These are phyloP conservation scores for Starmera dryadoides DNA, from an alignment of 805 yeast genomes.

Conservation along the genomic window DNA sequence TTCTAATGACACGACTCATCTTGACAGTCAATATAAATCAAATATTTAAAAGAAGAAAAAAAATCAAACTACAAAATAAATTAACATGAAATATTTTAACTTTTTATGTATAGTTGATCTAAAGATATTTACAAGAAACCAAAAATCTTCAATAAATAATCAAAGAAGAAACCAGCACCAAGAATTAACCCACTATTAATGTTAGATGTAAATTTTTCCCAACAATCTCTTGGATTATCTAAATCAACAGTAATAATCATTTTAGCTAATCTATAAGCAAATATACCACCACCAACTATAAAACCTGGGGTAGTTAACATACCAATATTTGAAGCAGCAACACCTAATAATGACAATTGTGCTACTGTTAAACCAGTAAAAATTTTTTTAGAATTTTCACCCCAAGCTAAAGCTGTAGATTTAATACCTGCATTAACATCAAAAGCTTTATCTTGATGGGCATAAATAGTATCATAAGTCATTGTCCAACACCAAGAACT, in stretches of 20 bases:
- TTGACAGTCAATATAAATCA: too few species aligned
- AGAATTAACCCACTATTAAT: slow-evolving; percentile 68
- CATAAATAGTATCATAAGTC: slow-evolving; percentile 93
- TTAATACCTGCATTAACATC: slow-evolving; percentile 89
- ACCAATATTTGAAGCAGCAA: slow-evolving; percentile 69
- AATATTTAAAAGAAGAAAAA: too few species aligned
- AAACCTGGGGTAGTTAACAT: slow-evolving; percentile 76
- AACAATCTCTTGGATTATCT: slow-evolving; percentile 74
- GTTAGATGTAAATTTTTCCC: slow-evolving; percentile 73
- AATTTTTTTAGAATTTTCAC: slow-evolving; percentile 64
- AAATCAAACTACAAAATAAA: too few species aligned
- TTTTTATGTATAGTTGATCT: too few species aligned
- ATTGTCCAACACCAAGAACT: slow-evolving; percentile 88
- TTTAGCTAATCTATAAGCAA: slow-evolving; percentile 57
- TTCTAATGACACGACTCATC: too few species aligned
- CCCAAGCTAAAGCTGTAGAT: slow-evolving; percentile 96
- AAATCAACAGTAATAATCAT: slow-evolving; percentile 74
- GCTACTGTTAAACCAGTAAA: slow-evolving; percentile 55
- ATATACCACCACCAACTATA: slow-evolving; percentile 54
- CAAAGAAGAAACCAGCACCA: slow-evolving; percentile 59
- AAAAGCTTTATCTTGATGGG: slow-evolving; percentile 91
- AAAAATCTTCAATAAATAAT: slow-evolving; percentile 45
- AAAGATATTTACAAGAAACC: slow-evolving; percentile 35
- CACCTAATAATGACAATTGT: slow-evolving; percentile 56
- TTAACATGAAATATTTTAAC: too few species aligned